These are phyloP conservation scores for Pulicaria dysenterica DNA, from an alignment of 129 eudicot genomes.

Conservation along the genomic window DNA sequence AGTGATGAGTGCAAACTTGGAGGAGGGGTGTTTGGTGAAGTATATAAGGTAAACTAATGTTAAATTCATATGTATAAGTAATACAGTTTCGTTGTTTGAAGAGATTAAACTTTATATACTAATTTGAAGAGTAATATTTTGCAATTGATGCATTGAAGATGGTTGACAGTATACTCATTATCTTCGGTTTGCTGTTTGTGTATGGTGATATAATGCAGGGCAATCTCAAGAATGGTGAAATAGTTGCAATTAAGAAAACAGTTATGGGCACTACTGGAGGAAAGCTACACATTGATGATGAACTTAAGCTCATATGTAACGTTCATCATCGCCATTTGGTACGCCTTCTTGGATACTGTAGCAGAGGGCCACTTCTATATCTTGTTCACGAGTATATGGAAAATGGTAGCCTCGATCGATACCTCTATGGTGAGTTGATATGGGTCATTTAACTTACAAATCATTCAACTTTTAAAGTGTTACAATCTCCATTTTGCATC, in stretches of 20 bases:
- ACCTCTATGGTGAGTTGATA: constrained; percentile 49
- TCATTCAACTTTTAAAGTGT: not conserved
- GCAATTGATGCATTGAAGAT: not conserved
- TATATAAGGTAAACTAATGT: constrained; percentile 33
- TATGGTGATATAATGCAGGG: constrained; percentile 44
- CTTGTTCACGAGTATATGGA: constrained; percentile 69
- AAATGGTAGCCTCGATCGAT: constrained; percentile 73
- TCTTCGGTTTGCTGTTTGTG: too few relatives aligned
- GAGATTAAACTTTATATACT: not conserved
- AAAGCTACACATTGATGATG: constrained; percentile 57
- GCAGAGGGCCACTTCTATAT: constrained; percentile 56
- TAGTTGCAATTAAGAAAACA: constrained; percentile 60
- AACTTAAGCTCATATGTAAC: constrained; percentile 64
- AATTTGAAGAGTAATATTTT: constrained; percentile 6
- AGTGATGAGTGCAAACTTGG: constrained; percentile 57
- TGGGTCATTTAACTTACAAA: not conserved
- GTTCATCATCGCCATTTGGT: constrained; percentile 68
- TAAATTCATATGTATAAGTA: not conserved
- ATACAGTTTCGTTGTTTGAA: not conserved
- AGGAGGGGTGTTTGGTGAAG: constrained; percentile 66
- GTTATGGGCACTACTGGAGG: constrained; percentile 40
- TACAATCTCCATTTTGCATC: constrained; percentile 5
- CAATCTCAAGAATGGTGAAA: constrained; percentile 48
- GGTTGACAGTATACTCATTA: not conserved
- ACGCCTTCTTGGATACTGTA: constrained; percentile 65